These are phyloP conservation scores for Zygosaccharomyces pseudobailii DNA, from an alignment of 1,139 yeast genomes.

Conservation along the genomic window DNA sequence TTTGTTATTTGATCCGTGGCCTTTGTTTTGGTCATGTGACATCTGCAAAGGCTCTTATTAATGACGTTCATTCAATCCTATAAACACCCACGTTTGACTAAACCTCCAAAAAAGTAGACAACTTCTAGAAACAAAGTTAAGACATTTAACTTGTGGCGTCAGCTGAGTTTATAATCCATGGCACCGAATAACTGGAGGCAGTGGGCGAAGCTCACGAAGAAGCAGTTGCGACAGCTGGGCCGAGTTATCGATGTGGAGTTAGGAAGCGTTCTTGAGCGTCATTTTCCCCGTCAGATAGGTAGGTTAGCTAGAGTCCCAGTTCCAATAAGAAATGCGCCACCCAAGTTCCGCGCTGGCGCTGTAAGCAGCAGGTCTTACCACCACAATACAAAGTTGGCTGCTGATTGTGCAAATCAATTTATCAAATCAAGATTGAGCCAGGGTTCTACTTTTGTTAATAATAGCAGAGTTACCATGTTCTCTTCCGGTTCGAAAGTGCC, in stretches of 20 bases:
- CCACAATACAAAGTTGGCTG: conserved; percentile 1
- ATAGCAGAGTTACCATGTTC: conserved; percentile 6
- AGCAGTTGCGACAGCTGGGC: conserved; percentile 19
- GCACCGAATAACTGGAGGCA: conserved; percentile 18
- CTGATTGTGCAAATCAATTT: background rate
- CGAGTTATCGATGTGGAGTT: conserved; percentile 17
- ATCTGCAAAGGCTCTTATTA: too few relatives aligned
- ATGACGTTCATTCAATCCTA: background rate
- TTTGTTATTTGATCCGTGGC: background rate
- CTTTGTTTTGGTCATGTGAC: background rate
- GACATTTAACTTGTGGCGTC: background rate
- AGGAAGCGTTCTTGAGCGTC: conserved; percentile 13
- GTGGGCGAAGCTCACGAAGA: conserved; percentile 19
- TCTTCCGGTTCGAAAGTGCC: conserved; percentile 13
- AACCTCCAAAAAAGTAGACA: background rate
- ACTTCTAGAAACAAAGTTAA: background rate
- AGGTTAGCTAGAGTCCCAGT: conserved; percentile 15
- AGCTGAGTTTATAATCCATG: conserved; percentile 7
- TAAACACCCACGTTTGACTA: background rate
- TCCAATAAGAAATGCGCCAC: conserved; percentile 6
- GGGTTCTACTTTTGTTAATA: conserved; percentile 1
- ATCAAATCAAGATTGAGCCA: background rate
- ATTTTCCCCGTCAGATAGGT: conserved; percentile 12
- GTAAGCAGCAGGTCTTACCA: conserved; percentile 6
- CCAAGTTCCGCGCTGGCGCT: conserved; percentile 4